These are phyloP conservation scores for Blepharisma stoltei DNA, from an alignment of 73 alveolate species.

Conservation along the genomic window DNA sequence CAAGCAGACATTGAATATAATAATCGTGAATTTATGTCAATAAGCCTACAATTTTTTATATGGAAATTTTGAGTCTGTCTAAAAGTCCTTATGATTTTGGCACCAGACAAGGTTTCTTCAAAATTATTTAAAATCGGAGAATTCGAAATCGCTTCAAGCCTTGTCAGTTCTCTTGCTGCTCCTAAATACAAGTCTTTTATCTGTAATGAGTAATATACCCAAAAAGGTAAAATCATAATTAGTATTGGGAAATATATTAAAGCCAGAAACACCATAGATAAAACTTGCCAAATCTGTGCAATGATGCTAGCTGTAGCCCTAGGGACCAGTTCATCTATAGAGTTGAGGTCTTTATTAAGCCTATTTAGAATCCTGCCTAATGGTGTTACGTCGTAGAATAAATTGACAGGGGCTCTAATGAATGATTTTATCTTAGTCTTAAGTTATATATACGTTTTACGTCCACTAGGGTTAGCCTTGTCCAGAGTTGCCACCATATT, in stretches of 20 bases:
- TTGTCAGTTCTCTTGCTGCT: conserved; percentile 38
- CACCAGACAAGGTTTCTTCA: conserved; percentile 29
- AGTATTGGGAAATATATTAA: conserved; percentile 32
- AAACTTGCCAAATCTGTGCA: conserved; percentile 24
- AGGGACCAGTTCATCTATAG: conserved; percentile 38
- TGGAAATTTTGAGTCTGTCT: conserved; percentile 44
- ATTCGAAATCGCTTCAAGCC: conserved; percentile 20
- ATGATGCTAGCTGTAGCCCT: conserved; percentile 34
- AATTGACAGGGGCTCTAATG: conserved; percentile 83
- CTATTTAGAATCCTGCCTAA: conserved; percentile 91
- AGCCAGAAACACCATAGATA: conserved; percentile 31
- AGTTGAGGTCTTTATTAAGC: conserved; percentile 74
- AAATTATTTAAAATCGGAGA: conserved; percentile 23
- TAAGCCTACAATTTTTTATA: conserved; percentile 36
- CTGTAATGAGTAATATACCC: conserved; percentile 11
- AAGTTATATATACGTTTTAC: too few species aligned
- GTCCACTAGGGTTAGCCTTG: too few species aligned
- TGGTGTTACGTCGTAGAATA: conserved; percentile 92
- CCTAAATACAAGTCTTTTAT: conserved; percentile 20
- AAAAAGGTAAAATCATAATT: conserved; percentile 33
- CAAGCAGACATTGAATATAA: neutral
- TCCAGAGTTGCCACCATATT: too few species aligned
- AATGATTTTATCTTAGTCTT: too few species aligned
- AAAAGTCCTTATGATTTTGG: conserved; percentile 22
- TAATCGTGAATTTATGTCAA: conserved; percentile 41